Base-by-base conservation (phyloP, 257 asterid species). In the Forsythia suspensa region DNA sequence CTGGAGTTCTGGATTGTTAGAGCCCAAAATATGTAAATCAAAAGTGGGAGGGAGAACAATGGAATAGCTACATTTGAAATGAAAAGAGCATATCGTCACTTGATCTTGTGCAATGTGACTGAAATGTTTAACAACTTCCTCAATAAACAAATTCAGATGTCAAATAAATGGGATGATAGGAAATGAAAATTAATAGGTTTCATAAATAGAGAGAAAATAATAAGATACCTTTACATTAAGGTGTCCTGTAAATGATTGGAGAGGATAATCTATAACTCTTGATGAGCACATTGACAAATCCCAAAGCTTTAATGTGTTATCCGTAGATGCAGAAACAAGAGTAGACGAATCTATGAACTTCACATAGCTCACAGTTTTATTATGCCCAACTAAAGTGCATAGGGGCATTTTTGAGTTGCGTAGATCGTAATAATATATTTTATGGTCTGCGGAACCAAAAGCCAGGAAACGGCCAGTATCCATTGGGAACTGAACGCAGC, bases 401-500 rank as follows among this genome's bases (percentile, higher is more conserved):
- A 96, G 86, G 40, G 99, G 99, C 90, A 89, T 81, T 81, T 88
- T 94, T 29, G 88, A 79, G 89, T 92, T 94, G 10, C 99, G 97
- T 77, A 96, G 93, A 82, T 96, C 99, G 75, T 94, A 96, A 75
- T 94, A 94, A 86, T 96, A 96, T 83, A 94, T 92, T 82, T 68
- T 91, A 80, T 96, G 99, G 77, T 96, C 99, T 11, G 99, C 99
- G 7, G 99, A 96, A 52, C 99, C 99, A 86, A 94, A 96, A 39
- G 98, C 98, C 81, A 96, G 94, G 70, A 88, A 83, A 20, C 95
- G 97, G n/a, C 92, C 85, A 16, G 96, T 91, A 83, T 94, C 98
- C 48, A 83, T 65, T 1, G 98, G 98, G 67, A 96, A 96, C 72
- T 96, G 99, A 55, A 96, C 99, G 81, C 98, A 94, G 90, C 99